Evolutionary conservation across 495 filamentous ascomycete species (phyloP), one percentile per base, ranked within the genome.

Genomic region (Chaetomidium leptoderma): DNA sequence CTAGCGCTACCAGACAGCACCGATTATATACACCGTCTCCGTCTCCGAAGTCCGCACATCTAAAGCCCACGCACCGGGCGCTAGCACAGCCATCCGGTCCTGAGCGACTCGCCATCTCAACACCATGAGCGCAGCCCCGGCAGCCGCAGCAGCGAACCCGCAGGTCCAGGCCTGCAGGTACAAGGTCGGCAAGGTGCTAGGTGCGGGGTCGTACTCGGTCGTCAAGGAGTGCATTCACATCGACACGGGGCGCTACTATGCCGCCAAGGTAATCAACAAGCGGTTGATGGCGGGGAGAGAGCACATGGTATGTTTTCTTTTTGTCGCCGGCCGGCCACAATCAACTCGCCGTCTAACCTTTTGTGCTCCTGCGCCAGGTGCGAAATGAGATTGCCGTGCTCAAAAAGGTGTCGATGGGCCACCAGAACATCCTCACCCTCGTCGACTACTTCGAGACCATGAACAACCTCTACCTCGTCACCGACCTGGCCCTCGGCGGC

Each of bases 151-250:
- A 68, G 42, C 66, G 65, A 53, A n/a, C n/a, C 75, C 77, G 2
- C 71, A 75, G 58, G 70, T 83, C 62, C 80, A 83, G 58, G 78
- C 80, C 51, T 83, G 80, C 58, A 70, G 95, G 53, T 98, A 98
- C 81, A 98, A 97, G 77, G 97, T 95, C 1, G 93, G 93, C 58
- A 98, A 97, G 81, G 97, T 93, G 9, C 76, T 98, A 30, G 93
- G 93, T 55, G 91, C 93, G 5, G 93, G 93, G 57, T 95, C 90
- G 42, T 98, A 98, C 76, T 97, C 92, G 44, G 93, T 97, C 56
- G 93, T 98, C n/a, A 97, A 97, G 72, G 93, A 98, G 75, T 98
- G 93, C 71, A 91, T 98, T 19, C 95, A 97, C 72, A 97, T 97
- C 65, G 93, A 97, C 62, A 97, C 95, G 1, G 95, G 92, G 46